These are phyloP conservation scores for Trichoderma atrobrunneum DNA, from an alignment of 2,329 filamentous ascomycete genomes.

Conservation along the genomic window DNA sequence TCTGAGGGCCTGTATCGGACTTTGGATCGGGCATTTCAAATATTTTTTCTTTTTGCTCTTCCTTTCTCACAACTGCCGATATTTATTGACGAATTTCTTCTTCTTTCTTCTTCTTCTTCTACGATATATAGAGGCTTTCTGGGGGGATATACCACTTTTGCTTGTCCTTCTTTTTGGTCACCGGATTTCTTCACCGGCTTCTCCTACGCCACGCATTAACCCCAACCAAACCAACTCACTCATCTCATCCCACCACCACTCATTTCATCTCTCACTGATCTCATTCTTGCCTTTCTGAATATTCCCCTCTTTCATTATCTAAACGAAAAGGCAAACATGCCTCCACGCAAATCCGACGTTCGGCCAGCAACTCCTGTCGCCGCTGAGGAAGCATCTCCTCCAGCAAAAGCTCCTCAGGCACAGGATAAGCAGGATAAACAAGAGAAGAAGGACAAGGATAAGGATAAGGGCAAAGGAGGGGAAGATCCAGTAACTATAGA, in stretches of 20 bases:
- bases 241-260: background rate
- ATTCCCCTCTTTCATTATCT: background rate
- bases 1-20: background rate
- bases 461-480: conserved; percentile 33
- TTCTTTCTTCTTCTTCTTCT: background rate
- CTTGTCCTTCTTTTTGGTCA: background rate
- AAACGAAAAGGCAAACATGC: conserved; percentile 39
- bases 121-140: background rate
- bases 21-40: background rate
- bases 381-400: conserved; percentile 25
- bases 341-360: conserved; percentile 53
- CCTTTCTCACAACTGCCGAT: background rate
- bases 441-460: conserved; percentile 35
- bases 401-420: conserved; percentile 27
- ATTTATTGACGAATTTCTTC: background rate
- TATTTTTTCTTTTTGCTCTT: background rate
- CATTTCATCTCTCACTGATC: background rate
- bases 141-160: background rate
- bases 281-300: background rate
- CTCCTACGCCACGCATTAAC: background rate
- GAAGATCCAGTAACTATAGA: conserved; percentile 51
- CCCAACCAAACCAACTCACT: background rate
- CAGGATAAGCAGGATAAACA: conserved; percentile 34
- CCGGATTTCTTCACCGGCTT: background rate
- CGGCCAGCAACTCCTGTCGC: conserved; percentile 22